A percentile compares a stretch with the other conserved stretches of the same genome.
Evolutionary conservation across 2,329 filamentous ascomycete genomes (phyloP).

Genomic region (Pyrenophora tritici-repentis): DNA sequence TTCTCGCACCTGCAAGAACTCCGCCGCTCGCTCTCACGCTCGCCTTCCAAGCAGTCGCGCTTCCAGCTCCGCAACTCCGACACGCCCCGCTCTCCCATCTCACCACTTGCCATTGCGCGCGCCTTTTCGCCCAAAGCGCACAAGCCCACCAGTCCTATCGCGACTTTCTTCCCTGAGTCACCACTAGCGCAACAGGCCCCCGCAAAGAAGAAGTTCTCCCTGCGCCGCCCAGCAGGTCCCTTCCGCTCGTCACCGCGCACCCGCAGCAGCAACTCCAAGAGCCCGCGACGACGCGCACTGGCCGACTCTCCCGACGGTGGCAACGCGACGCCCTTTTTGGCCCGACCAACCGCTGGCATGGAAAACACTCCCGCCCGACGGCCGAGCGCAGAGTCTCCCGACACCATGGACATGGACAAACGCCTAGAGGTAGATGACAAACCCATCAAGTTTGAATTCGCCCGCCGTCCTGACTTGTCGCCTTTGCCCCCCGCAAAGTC

Average conservation of each 20-base stretch:
- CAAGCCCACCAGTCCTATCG: constrained; percentile 56
- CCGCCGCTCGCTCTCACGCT: constrained; percentile 85
- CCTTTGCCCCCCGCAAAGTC: constrained; percentile 62
- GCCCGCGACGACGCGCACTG: constrained; percentile 73
- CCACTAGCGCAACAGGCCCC: constrained; percentile 64
- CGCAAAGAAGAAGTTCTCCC: constrained; percentile 61
- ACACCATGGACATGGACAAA: constrained; percentile 49
- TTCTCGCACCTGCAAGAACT: constrained; percentile 81
- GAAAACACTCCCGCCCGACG: constrained; percentile 48
- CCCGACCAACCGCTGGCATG: constrained; percentile 55
- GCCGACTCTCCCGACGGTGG: constrained; percentile 71
- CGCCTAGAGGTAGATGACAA: constrained; percentile 49
- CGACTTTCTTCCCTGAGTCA: constrained; percentile 59
- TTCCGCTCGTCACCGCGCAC: constrained; percentile 65
- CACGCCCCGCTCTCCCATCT: constrained; percentile 49
- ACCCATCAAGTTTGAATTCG: constrained; percentile 55
- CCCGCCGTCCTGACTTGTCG: constrained; percentile 34
- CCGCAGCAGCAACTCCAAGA: constrained; percentile 69
- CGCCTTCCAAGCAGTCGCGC: constrained; percentile 78
- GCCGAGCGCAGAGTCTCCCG: constrained; percentile 30
- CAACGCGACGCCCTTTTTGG: constrained; percentile 65
- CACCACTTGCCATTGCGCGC: constrained; percentile 52
- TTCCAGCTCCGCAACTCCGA: constrained; percentile 67
- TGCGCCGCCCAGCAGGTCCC: constrained; percentile 53
- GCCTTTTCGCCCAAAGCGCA: constrained; percentile 50